Evolutionary conservation across 768 basidiomycete genomes (phyloP), one percentile per base, ranked within the genome.

Genomic region (Chalciporus piperatus): DNA sequence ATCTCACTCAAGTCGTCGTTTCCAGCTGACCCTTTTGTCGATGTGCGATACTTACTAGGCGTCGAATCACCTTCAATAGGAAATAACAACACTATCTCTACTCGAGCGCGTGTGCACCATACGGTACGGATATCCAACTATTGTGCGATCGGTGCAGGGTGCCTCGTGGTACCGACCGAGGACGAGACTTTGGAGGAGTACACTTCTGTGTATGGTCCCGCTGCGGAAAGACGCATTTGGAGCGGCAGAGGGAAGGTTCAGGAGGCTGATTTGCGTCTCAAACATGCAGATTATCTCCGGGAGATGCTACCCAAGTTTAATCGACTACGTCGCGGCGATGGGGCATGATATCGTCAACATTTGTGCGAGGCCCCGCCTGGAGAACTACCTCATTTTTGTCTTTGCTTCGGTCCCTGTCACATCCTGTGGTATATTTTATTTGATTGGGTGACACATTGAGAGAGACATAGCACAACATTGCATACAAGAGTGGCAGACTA

Each of bases 301-400:
- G 96, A 98, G 66, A 93, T 93, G 85, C 61, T 93, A 40, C 90
- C 89, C 41, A 92, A 93, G 71, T 93, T 93, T 63, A 92, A 93
- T 66, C 72, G 90, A 45, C 62, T 91, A 50, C 71, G 87, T 50
- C 72, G 82, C 45, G 82, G 78, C 19, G 82, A 84, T 56, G 81
- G 78, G 28, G 70, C 72, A 46, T 81, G 61, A 70, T 47, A 20
- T 40, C 33, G 16, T 16, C 12, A 32, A 32, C 5, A 32, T 32
- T 12, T 14, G 32, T 1, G 12, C 11, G 32, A 12, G 32, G 32
- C 32, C 12, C 32, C 13, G 32, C 32, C 13, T 32, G 32, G 32
- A 4, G 11, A 32, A 32, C 32, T 4, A 12, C 13, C 9, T 11
- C 2, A 11, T 14, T 32, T 32, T 32, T 32, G 13, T 32, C 11